Evolutionary conservation across 805 yeast species (phyloP).

Genomic region (Wickerhamomyces alni): DNA sequence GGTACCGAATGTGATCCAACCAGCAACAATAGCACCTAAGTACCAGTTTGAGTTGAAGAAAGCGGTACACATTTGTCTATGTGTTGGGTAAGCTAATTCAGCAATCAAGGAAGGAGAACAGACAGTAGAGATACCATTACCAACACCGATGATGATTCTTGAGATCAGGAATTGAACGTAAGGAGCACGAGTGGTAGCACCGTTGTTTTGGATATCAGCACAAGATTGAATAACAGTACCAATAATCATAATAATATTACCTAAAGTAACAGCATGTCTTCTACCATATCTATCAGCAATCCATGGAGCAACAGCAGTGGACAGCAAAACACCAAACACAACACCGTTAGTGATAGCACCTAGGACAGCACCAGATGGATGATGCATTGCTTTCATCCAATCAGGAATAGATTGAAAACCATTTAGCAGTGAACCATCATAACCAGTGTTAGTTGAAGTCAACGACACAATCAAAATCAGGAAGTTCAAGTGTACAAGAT

Average conservation of each 20-base stretch:
- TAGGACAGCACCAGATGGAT: slow-evolving; percentile 32
- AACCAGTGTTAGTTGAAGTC: slow-evolving; percentile 43
- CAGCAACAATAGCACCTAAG: slow-evolving; percentile 47
- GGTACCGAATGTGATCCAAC: slow-evolving; percentile 46
- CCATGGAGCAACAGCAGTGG: slow-evolving; percentile 24
- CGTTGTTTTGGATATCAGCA: slow-evolving; percentile 12
- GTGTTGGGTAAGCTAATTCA: slow-evolving; percentile 45
- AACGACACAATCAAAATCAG: slow-evolving; percentile 36
- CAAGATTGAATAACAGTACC: slow-evolving; percentile 24
- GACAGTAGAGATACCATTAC: slow-evolving; percentile 36
- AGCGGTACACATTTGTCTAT: slow-evolving; percentile 21
- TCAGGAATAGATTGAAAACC: slow-evolving; percentile 40
- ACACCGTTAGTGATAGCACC: slow-evolving; percentile 39
- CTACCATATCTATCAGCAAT: slow-evolving; percentile 36
- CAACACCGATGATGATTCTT: slow-evolving; percentile 45
- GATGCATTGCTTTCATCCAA: slow-evolving; percentile 36
- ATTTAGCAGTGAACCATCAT: slow-evolving; percentile 44
- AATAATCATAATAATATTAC: slow-evolving; percentile 19
- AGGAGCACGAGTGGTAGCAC: background rate
- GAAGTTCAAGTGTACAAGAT: slow-evolving; percentile 32
- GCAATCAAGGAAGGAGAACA: slow-evolving; percentile 47
- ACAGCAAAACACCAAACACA: slow-evolving; percentile 33
- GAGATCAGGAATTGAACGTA: slow-evolving; percentile 17
- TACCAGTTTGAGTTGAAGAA: slow-evolving; percentile 30
- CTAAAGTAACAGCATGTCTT: slow-evolving; percentile 25